Percentiles rank a stretch among this genome's conserved stretches.
These are phyloP conservation scores for Lasiosphaeria ovina DNA, from an alignment of 495 filamentous ascomycete species.

Conservation along the genomic window DNA sequence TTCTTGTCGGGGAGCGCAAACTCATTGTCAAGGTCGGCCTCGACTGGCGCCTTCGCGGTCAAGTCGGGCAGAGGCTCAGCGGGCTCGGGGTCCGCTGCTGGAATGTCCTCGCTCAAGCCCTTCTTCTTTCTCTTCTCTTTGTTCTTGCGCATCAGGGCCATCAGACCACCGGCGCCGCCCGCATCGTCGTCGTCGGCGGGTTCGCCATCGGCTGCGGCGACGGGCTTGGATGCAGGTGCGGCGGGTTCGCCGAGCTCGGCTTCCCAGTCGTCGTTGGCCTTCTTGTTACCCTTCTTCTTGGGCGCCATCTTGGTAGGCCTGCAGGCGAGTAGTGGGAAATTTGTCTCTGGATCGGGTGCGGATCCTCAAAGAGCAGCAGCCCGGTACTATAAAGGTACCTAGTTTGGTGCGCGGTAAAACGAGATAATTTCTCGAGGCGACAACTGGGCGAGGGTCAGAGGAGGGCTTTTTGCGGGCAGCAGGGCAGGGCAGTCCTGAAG, in stretches of 20 bases:
- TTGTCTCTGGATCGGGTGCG: not conserved
- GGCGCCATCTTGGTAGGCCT: slow-evolving; percentile 67
- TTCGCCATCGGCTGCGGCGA: slow-evolving; percentile 35
- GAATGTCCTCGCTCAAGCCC: slow-evolving; percentile 72
- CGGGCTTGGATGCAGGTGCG: slow-evolving; percentile 46
- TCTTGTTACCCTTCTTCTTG: slow-evolving; percentile 92
- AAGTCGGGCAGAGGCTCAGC: slow-evolving; percentile 49
- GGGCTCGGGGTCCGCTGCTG: slow-evolving; percentile 63
- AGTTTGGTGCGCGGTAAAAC: too few species aligned
- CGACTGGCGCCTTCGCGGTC: slow-evolving; percentile 72
- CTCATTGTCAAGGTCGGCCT: slow-evolving; percentile 82
- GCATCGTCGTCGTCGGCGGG: slow-evolving; percentile 52
- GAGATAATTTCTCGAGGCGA: too few species aligned
- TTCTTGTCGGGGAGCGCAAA: slow-evolving; percentile 88
- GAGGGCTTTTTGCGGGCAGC: too few species aligned
- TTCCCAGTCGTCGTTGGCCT: slow-evolving; percentile 91
- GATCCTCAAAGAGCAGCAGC: not conserved
- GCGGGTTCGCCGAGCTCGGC: slow-evolving; percentile 83
- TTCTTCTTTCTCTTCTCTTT: slow-evolving; percentile 92
- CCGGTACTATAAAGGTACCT: too few species aligned
- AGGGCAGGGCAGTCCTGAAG: too few species aligned
- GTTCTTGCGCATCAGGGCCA: slow-evolving; percentile 86
- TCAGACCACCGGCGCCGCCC: slow-evolving; percentile 62
- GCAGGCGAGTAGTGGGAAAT: not conserved
- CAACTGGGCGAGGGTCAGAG: too few species aligned